Evolutionary conservation across 2,329 filamentous ascomycete genomes (phyloP), one percentile per base, ranked within the genome.

Genomic region (Claviceps capensis): DNA sequence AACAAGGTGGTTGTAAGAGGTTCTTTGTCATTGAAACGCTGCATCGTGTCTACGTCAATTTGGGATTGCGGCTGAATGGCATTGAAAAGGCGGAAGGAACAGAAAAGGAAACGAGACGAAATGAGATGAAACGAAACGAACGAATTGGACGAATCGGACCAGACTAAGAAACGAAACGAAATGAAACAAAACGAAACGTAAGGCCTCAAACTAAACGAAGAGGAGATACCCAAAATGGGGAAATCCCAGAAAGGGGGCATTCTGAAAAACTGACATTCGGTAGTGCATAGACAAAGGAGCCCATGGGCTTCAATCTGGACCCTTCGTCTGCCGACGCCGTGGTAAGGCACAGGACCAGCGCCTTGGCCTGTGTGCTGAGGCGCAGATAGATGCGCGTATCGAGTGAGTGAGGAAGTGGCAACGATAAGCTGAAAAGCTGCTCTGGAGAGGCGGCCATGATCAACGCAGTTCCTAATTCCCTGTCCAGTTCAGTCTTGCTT

Each of bases 241-340:
- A 34, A 34, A 34, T 11, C 9, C 30, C 3, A 11, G 30, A 72
- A 61, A 74, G 73, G 64, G 66, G 70, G 75, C 79, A 59, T 14
- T 23, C 23, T 26, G 26, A 36, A 40, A 6, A 49, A 19, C 48
- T 49, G 26, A 95, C 93, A 70, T 95, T 86, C 16, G 93, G 91
- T 65, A 98, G 79, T 2, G 90, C 87, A 65, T 95, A 97, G 46
- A 97, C 87, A 63, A 97, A 91, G 48, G 88, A 95, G 3, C 93
- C 91, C 68, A 97, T 76, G 48, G 77, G 71, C 42, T 77, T 71
- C 7, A 73, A 64, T 8, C 67, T 63, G 13, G 70, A 70, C n/a
- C 67, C 64, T 43, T 80, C 75, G 50, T 78, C 78, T 52, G 71
- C 70, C 26, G 74, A 64, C 3, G 76, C 72, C 0, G 81, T 83